Evolutionary conservation across 2,329 filamentous ascomycete genomes (phyloP), one percentile per base, ranked within the genome.

Genomic region (Chrysoporthe austroafricana): DNA sequence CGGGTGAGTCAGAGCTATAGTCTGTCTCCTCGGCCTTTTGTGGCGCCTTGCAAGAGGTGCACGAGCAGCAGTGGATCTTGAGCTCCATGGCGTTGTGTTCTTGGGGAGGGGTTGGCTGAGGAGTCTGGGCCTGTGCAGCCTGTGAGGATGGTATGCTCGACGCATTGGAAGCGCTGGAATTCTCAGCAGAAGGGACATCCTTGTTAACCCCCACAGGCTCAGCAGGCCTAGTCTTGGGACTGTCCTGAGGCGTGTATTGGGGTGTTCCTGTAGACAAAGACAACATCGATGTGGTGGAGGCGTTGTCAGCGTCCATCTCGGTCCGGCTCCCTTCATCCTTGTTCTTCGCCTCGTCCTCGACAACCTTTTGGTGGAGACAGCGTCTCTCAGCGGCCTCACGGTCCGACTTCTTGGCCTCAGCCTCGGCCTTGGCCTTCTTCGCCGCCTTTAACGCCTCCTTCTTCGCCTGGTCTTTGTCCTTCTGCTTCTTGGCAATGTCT

Each of bases 1-100:
- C 80, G 0, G 87, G 87, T 7, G 85, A 87, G 57, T 88, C 87
- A 0, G 86, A 88, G 0, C 86, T 87, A 65, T 88, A 83, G 6
- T 84, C 84, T 0, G 84, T 85, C 0, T 81, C 80, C 67, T 81
- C 80, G 61, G 71, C 58, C 14, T 66, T 48, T 3, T 69, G 67
- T 11, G 67, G 59, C 4, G 66, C 60, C 16, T 66, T 68, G 13
- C 62, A 36, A 21, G 67, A 63, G 52, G 32, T 36, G 66, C 36
- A 16, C 26, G 62, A 34, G 58, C 62, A 54, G 66, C 42, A 54
- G 34, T 63, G 44, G 32, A 68, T 46, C 56, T 65, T 63, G 58
- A 70, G 58, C 43, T 70, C 68, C 2, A 68, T 58, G 3, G 68
- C 36, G 13, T 60, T 67, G 21, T 58, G 57, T 4, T 52, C 52